Evolutionary conservation across 2,329 filamentous ascomycete species (phyloP), one percentile per base, ranked within the genome.

Genomic region (Coleophoma crateriformis): DNA sequence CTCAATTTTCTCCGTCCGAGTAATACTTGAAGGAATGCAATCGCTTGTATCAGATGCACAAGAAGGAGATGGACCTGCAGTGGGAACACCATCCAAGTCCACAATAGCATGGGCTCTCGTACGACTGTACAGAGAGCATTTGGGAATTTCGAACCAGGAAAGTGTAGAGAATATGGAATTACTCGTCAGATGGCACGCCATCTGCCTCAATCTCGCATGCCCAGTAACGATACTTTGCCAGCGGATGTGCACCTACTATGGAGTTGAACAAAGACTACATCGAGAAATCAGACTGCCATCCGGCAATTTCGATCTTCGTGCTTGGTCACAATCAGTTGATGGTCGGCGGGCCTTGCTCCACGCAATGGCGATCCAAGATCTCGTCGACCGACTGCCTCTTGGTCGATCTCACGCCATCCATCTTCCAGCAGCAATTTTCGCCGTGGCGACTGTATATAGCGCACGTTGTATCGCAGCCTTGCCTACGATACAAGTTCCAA

Each of bases 351-450:
- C 69, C 4, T 54, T 72, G 5, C 56, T 73, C 12, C 70, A 73
- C 40, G 68, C 70, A 2, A 63, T 70, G 27, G 68, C 69, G 0
- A 73, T 73, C 33, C 70, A 72, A 50, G 68, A 71, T 40, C 71
- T 73, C 7, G 59, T 72, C 19, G 69, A 72, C 48, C 65, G 71
- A 49, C 56, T 73, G 5, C 70, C 70, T 3, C 59, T 69, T 17
- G 69, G 70, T 3, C 65, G 69, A 4, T 69, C 70, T 2, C 70
- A 72, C 51, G 68, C 67, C 0, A 66, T 71, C n/a, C 68, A 72
- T 51, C 71, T 73, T 64, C 70, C 70, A 2, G 67, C 65, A 45
- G 69, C 69, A 0, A 61, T 73, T 2, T 72, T 73, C 49, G 66
- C 70, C 1, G 68, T 70, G 0, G 64, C 69, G 2, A 71, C 69